Percentiles rank a stretch among this genome's conserved stretches.
Evolutionary conservation across 108 stramenopile genomes (phyloP).

Genomic region (Cyclostephanos invisitatus): DNA sequence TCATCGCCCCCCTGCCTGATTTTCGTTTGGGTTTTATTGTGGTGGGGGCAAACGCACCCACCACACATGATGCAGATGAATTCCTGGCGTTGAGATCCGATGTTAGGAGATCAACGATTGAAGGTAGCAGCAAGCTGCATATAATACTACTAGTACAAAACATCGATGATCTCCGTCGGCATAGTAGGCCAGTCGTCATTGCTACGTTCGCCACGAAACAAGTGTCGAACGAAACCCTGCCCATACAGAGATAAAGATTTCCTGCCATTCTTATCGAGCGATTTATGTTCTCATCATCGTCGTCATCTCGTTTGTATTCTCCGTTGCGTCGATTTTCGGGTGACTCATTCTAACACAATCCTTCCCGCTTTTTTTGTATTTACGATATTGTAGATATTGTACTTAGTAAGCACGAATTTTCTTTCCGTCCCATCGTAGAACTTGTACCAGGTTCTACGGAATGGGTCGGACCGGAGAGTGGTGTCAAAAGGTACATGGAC

Average conservation of each 20-base stretch:
- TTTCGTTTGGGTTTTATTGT: background rate
- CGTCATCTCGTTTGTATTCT: background rate
- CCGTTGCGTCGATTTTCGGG: background rate
- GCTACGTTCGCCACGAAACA: background rate
- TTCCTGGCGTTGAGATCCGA: background rate
- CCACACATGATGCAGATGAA: background rate
- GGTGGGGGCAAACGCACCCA: slow-evolving; percentile 2
- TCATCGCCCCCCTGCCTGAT: background rate
- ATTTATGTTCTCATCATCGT: too few species aligned
- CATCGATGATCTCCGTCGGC: slow-evolving; percentile 1
- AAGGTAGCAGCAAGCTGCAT: background rate
- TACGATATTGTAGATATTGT: too few species aligned
- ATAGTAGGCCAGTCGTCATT: background rate
- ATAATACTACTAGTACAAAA: background rate
- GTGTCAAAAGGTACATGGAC: too few species aligned
- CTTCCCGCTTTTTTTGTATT: too few species aligned
- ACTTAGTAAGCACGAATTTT: too few species aligned
- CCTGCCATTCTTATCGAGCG: too few species aligned
- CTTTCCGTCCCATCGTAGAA: too few species aligned
- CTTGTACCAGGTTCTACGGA: too few species aligned
- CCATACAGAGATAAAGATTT: too few species aligned
- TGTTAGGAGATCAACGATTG: background rate
- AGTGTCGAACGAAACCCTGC: too few species aligned
- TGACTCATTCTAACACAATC: too few species aligned
- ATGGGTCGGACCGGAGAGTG: too few species aligned